Evolutionary conservation across 805 yeast species (phyloP), one percentile per base, ranked within the genome.

Genomic region (Wickerhamomyces subpelliculosus): DNA sequence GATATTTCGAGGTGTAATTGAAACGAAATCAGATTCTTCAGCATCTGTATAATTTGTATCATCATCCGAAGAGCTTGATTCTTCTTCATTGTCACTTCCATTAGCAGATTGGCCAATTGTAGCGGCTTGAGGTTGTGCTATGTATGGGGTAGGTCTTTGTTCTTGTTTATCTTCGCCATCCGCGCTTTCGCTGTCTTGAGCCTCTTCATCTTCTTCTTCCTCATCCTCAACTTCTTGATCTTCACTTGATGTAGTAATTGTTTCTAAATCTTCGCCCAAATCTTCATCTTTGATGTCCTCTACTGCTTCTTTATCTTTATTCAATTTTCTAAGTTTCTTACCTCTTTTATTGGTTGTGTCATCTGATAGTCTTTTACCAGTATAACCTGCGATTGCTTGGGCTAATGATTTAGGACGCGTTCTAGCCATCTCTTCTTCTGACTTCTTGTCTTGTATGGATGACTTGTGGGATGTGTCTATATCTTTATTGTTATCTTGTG

Each of bases 231-330:
- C 40, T 13, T 41, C 45, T 10, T 29, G 70, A 39, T 65, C 73
- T 3, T 73, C 73, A n/a, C n/a, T n/a, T n/a, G n/a, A n/a, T n/a
- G n/a, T n/a, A n/a, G n/a, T n/a, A n/a, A 47, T 65, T 9, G 51
- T 62, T 12, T 44, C 47, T 4, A 60, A 35, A 20, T 67, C 69
- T 45, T 61, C 66, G 24, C 58, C 64, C 8, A 47, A 26, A 20
- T 57, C 62, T 37, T 55, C 56, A 20, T 45, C 46, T 23, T 46
- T 52, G 24, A 46, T 51, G 11, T 36, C 19, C 30, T 24, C 38
- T 18, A 16, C 22, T 27, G 28, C 38, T 19, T 27, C n/a, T 27
- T 20, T 38, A 7, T 40, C 48, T 39, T 38, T 52, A 49, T 37
- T 55, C 52, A 38, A 37, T 47, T 41, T 56, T 52, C 41, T 42